Evolutionary conservation across 768 basidiomycete genomes (phyloP).

Genomic region (Tricholoma furcatifolium): DNA sequence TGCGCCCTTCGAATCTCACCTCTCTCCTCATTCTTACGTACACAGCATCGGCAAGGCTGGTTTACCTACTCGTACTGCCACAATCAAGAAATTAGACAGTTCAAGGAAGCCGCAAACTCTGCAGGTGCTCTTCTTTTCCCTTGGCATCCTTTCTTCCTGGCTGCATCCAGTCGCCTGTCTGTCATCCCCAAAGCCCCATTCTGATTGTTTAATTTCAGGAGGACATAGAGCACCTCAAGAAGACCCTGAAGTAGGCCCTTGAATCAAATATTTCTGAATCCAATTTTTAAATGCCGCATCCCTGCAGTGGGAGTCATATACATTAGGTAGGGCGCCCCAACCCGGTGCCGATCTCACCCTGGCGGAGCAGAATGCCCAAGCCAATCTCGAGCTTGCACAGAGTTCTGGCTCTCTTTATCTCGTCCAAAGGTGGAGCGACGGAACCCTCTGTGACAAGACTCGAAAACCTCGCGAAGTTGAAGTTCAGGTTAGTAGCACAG

Average conservation of each 20-base stretch:
- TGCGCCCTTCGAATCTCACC: constrained; percentile 40
- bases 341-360: constrained; percentile 64
- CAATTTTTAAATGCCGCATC: constrained; percentile 16
- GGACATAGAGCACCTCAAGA: constrained; percentile 78
- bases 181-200: constrained; percentile 4
- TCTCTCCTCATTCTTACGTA: constrained; percentile 30
- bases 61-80: constrained; percentile 99
- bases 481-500: constrained; percentile 71
- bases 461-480: constrained; percentile 86
- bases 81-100: constrained; percentile 92
- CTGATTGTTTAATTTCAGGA: constrained; percentile 39
- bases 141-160: constrained; percentile 8
- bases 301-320: constrained; percentile 73
- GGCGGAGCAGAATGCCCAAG: constrained; percentile 61
- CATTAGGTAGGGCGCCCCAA: constrained; percentile 71
- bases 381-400: constrained; percentile 75
- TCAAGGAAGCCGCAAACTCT: constrained; percentile 76
- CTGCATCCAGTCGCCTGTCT: constrained; percentile 6
- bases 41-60: constrained; percentile 84
- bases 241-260: constrained; percentile 70
- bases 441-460: constrained; percentile 92
- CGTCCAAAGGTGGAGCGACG: constrained; percentile 88
- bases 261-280: constrained; percentile 21
- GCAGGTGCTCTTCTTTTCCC: constrained; percentile 47
- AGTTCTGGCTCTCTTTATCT: constrained; percentile 86